Base-by-base conservation (phyloP, 1,284 basidiomycete genomes). In the Fomitopsis betulina region DNA sequence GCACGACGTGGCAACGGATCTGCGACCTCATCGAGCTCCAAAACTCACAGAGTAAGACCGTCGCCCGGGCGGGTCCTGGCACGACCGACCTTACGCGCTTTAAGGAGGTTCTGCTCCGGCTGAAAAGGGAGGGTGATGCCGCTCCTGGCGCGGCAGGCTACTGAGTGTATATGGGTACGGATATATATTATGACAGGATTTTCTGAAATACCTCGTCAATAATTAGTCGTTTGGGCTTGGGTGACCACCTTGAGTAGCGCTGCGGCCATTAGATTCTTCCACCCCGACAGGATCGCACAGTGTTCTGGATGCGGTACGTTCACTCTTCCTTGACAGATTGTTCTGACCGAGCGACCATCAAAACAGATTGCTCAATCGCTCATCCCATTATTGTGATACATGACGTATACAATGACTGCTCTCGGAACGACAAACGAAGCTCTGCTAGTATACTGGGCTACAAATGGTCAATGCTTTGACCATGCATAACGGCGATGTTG, bases 1-100 rank as follows among this genome's bases (percentile, higher is more conserved):
- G 96, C 37, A 98, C 96, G 21, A 96, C 96, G 6, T 99, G 97
- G 97, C 87, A 94, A 66, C 88, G 96, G 30, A 96, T 99, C 69
- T 90, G 89, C 69, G 89, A 90, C 52, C 75, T 91, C 56, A 76
- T 98, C 59, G 94, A 96, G 63, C 81, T 99, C 45, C 87, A 98
- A 73, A 98, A 98, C 74, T 97, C 94, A 58, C 94, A 96, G 76
- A 93, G 90, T 79, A 99, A 98, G 80, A 98, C 96, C 0, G 84
- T 95, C 67, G 89, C 95, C 21, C 85, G 94, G 40, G 83, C 89
- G 39, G 93, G 92, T 17, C 77, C 92, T n/a, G 92, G 92, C 21
- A 92, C 93, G 43, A 94, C 90, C 1, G 97, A 99, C 70, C 79
- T 98, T 58, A 77, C 84, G 45, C 82, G 96, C 61, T 94, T 94